These are phyloP conservation scores for Climacium dendroides DNA, from an alignment of 225 moss, liverwort and hornwort species.

Conservation along the genomic window DNA sequence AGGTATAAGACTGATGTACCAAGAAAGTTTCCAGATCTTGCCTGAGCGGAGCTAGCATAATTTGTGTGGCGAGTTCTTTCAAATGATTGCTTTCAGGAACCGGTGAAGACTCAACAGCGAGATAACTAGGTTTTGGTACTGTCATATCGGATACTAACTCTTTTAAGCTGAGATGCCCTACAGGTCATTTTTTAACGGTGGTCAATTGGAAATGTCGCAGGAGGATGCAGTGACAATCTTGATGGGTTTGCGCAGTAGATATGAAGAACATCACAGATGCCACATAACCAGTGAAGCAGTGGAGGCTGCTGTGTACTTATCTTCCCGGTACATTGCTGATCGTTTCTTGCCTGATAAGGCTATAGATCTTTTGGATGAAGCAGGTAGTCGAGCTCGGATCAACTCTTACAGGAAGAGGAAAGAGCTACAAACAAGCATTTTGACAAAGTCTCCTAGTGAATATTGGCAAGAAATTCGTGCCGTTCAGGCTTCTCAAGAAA, in stretches of 20 bases:
- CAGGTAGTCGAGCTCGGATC: constrained; percentile 87
- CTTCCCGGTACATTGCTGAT: constrained; percentile 84
- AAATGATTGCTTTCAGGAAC: background rate
- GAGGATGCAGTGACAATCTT: constrained; percentile 77
- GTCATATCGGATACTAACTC: background rate
- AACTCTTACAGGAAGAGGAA: constrained; percentile 69
- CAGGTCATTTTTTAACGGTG: background rate
- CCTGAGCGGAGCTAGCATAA: background rate
- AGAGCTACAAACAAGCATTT: constrained; percentile 73
- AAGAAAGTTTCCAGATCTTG: background rate
- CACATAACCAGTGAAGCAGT: constrained; percentile 87
- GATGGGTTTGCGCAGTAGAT: constrained; percentile 75
- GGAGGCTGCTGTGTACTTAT: constrained; percentile 80
- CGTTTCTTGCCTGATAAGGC: constrained; percentile 95
- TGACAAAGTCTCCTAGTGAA: constrained; percentile 64
- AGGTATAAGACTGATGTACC: background rate
- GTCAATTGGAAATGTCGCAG: constrained; percentile 23
- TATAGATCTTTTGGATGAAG: constrained; percentile 93
- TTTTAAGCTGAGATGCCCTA: background rate
- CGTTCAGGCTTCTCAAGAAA: constrained; percentile 84
- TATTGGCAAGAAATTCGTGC: constrained; percentile 93
- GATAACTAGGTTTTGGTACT: background rate
- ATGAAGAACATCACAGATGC: constrained; percentile 90
- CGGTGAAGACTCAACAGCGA: background rate
- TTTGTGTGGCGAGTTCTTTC: background rate